Percentiles rank a stretch among this genome's conserved stretches.
Evolutionary conservation across 2,329 filamentous ascomycete species (phyloP).

Genomic region (Pestalotiopsis sp.): DNA sequence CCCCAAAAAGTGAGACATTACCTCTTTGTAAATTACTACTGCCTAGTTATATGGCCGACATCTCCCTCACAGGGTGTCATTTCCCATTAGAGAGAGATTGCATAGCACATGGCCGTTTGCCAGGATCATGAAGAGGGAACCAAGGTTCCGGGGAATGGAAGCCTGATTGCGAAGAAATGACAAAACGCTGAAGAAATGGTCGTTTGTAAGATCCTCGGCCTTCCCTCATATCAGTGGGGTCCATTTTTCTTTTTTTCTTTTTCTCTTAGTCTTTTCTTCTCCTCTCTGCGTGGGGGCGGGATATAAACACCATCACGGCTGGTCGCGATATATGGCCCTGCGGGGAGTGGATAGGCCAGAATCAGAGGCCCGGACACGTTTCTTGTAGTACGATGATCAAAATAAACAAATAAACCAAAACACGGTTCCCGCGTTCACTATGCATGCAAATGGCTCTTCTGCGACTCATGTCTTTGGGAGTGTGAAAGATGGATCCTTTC

Average conservation of each 20-base stretch:
- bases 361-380: neutral
- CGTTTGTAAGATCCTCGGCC: too few relatives aligned
- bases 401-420: neutral
- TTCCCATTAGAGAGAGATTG: too few relatives aligned
- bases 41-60: too few relatives aligned
- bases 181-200: too few relatives aligned
- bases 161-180: too few relatives aligned
- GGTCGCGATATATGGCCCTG: neutral
- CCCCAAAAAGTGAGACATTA: too few relatives aligned
- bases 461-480: neutral
- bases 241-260: neutral
- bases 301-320: neutral
- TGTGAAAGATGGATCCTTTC: neutral
- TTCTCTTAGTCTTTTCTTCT: neutral
- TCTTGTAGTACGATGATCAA: neutral
- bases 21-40: too few relatives aligned
- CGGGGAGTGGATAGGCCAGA: neutral
- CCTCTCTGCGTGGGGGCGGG: neutral
- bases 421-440: neutral
- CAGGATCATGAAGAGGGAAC: too few relatives aligned
- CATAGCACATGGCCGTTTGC: too few relatives aligned
- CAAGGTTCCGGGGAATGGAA: too few relatives aligned
- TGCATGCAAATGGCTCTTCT: neutral
- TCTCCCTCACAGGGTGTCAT: too few relatives aligned
- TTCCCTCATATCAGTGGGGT: too few relatives aligned